phyloP scores from a whole-genome alignment of 202 grass and related monocot species.

The Carex arenaria region DNA sequence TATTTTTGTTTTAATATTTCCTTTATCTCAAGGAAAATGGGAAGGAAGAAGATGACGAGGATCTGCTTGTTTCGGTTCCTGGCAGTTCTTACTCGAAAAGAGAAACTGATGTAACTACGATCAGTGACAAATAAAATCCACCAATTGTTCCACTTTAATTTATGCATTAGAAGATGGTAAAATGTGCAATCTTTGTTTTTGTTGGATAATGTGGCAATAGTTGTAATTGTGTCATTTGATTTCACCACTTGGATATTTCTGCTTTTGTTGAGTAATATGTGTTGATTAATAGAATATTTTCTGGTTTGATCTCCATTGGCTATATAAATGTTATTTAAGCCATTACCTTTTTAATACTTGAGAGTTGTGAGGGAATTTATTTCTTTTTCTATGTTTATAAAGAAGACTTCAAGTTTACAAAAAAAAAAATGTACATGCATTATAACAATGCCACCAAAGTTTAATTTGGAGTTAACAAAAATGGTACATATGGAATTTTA shows the following conservation, averaged over 20 bases:
- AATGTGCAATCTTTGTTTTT: neutral
- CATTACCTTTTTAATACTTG: neutral
- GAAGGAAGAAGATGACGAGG: slow-evolving; percentile 29
- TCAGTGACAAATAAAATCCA: neutral
- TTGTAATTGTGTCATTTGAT: slow-evolving; percentile 6
- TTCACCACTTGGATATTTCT: neutral
- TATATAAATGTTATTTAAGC: neutral
- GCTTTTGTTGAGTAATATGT: neutral
- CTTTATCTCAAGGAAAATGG: slow-evolving; percentile 31
- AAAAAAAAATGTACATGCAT: neutral
- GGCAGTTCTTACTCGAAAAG: slow-evolving; percentile 71
- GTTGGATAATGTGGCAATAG: neutral
- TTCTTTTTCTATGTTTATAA: neutral
- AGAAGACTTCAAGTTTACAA: neutral
- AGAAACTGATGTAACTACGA: slow-evolving; percentile 5
- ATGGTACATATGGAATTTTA: neutral
- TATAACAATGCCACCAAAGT: neutral
- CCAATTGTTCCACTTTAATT: neutral
- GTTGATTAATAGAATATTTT: neutral
- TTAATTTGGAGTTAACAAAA: neutral
- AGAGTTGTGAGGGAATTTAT: neutral
- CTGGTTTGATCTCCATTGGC: neutral
- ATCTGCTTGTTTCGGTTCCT: slow-evolving; percentile 54
- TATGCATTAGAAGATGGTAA: neutral
- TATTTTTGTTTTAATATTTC: neutral